Base-by-base conservation (phyloP, 2,329 filamentous ascomycete genomes). In the Thelonectria discophora region DNA sequence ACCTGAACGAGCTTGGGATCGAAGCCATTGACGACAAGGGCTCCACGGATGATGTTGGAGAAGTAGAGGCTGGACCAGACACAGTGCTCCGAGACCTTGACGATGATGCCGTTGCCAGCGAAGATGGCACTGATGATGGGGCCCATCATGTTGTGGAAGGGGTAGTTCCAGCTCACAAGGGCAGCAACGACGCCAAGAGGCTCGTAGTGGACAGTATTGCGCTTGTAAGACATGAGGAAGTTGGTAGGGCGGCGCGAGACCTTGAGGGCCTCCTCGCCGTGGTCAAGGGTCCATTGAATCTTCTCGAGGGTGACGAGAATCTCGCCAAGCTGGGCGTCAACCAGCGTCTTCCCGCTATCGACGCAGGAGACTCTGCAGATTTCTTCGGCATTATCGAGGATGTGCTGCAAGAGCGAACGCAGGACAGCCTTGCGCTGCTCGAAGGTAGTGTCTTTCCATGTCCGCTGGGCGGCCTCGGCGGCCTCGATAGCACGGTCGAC, bases 81-180 rank as follows among this genome's bases (percentile, higher is more conserved):
- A 0, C 94, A 98, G 77, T 94, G 92, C 78, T 99, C 95, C 52
- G 93, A 97, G 49, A 91, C 92, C 80, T 99, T 99, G 76, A 98
- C 90, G 43, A 99, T 83, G 67, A 98, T 90, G 53, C 88, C 92
- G 74, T 98, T 97, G 48, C 95, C 95, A 13, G 94, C 85, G 75
- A 98, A 98, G 52, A 98, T 85, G 15, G 92, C 89, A 68, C 92
- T 94, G 74, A 98, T 96, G 67, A 97, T 86, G 13, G 94, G 95
- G 0, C 92, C 93, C 48, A 98, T 87, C 65, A 98, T 83, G 78
- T 99, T 99, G 80, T 99, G 95, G 78, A 98, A 97, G 46, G 92
- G 89, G 75, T 93, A 98, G 81, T 99, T 99, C 95, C 95, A 99
- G 74, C 91, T 95, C 45, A 99, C 93, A 54, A 94, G 90, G 17